Evolutionary conservation across 2,329 filamentous ascomycete species (phyloP).

Genomic region (Colletotrichum sansevieriae): DNA sequence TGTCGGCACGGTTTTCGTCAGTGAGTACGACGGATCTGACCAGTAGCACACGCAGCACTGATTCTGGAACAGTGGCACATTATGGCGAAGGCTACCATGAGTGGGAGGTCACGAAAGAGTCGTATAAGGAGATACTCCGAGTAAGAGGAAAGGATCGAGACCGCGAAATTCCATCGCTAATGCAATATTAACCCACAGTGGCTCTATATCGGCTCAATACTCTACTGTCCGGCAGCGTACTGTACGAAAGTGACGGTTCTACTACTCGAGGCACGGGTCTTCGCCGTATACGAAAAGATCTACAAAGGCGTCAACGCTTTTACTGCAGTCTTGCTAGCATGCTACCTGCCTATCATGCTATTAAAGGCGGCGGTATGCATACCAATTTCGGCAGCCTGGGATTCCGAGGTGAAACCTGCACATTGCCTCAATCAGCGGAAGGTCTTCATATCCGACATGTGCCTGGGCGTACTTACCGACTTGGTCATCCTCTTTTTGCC

Average conservation of each 20-base stretch:
- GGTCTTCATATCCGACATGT: slow-evolving; percentile 50
- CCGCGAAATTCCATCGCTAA: too few relatives aligned
- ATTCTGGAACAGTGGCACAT: slow-evolving; percentile 35
- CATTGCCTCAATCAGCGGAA: slow-evolving; percentile 43
- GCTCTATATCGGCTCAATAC: slow-evolving; percentile 46
- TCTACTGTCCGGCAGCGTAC: slow-evolving; percentile 48
- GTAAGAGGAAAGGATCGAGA: slow-evolving; percentile 1
- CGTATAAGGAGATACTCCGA: slow-evolving; percentile 33
- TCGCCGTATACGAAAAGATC: slow-evolving; percentile 44
- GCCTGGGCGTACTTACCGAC: slow-evolving; percentile 50
- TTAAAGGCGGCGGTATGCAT: slow-evolving; percentile 45
- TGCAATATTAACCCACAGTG: slow-evolving; percentile 33
- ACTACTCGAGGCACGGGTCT: slow-evolving; percentile 49
- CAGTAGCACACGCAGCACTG: not conserved
- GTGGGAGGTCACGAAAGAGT: slow-evolving; percentile 42
- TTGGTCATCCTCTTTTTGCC: slow-evolving; percentile 51
- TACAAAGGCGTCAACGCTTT: slow-evolving; percentile 46
- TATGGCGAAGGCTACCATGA: slow-evolving; percentile 43
- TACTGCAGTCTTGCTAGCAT: slow-evolving; percentile 44
- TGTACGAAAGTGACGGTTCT: slow-evolving; percentile 49
- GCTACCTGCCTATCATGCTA: slow-evolving; percentile 46
- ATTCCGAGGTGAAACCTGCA: slow-evolving; percentile 43
- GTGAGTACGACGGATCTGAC: not conserved
- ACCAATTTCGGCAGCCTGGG: slow-evolving; percentile 45
- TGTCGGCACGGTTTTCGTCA: slow-evolving; percentile 9